Conservation (phyloP, 2,329 filamentous ascomycete species). For the Paradendryphiella salina region DNA sequence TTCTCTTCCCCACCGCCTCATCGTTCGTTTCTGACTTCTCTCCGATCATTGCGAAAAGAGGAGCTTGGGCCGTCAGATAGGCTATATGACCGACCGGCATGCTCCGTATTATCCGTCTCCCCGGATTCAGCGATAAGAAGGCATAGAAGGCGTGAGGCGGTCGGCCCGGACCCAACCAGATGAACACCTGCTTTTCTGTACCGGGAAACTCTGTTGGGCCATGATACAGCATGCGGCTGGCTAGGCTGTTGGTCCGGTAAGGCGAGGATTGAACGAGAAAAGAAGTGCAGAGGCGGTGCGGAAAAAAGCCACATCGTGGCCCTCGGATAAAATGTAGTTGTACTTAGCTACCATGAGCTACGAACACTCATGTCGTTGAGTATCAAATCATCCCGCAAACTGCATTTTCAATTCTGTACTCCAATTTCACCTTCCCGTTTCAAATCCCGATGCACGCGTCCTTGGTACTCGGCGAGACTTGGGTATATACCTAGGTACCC, state of each 20-base stretch:
- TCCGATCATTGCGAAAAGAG: not conserved
- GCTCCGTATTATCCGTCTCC: not conserved
- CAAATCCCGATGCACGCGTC: not conserved
- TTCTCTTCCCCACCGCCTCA: too few relatives aligned
- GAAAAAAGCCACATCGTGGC: not conserved
- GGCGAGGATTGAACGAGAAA: not conserved
- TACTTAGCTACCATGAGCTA: too few relatives aligned
- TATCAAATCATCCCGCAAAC: not conserved
- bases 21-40: not conserved
- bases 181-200: not conserved
- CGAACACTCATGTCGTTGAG: too few relatives aligned
- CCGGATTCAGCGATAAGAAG: constrained; percentile 8
- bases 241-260: not conserved
- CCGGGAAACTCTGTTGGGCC: not conserved
- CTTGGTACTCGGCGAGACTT: too few relatives aligned
- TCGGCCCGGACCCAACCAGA: not conserved
- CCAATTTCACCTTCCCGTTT: not conserved
- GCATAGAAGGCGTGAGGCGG: not conserved
- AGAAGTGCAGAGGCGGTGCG: not conserved
- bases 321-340: not conserved
- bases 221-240: not conserved
- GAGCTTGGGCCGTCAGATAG: not conserved
- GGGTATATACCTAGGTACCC: not conserved
- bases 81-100: not conserved
- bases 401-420: too few relatives aligned